Evolutionary conservation across 2,329 filamentous ascomycete species (phyloP).

Genomic region (Claviceps paspali): DNA sequence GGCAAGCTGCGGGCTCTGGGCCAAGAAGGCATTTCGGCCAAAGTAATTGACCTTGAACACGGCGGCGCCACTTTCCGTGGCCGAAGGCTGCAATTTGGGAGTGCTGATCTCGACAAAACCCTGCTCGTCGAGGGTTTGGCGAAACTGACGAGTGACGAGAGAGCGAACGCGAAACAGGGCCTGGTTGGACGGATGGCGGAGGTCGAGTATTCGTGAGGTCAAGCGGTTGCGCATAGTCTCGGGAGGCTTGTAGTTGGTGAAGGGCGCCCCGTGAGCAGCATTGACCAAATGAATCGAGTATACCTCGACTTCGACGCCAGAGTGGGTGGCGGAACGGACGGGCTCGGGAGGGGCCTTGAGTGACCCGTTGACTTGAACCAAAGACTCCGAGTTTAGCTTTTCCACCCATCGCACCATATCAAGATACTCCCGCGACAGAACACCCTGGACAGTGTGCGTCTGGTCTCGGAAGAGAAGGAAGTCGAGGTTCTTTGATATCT

Average conservation of each 20-base stretch:
- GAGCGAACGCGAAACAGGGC: constrained; percentile 79
- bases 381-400: constrained; percentile 61
- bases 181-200: constrained; percentile 75
- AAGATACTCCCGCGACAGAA: constrained; percentile 41
- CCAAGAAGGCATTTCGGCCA: constrained; percentile 69
- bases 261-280: constrained; percentile 30
- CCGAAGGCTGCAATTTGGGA: constrained; percentile 77
- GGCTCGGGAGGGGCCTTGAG: constrained; percentile 60
- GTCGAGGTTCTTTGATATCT: constrained; percentile 67
- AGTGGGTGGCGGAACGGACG: constrained; percentile 60
- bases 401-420: constrained; percentile 81
- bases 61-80: constrained; percentile 79
- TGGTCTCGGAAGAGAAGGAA: constrained; percentile 81
- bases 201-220: constrained; percentile 65
- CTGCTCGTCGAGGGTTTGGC: constrained; percentile 54
- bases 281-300: constrained; percentile 35
- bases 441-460: constrained; percentile 69
- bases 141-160: constrained; percentile 66
- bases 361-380: constrained; percentile 61
- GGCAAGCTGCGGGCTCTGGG: constrained; percentile 79
- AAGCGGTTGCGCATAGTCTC: constrained; percentile 55
- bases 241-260: constrained; percentile 46
- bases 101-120: constrained; percentile 90
- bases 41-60: constrained; percentile 93
- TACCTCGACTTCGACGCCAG: constrained; percentile 62